phyloP scores from a whole-genome alignment of 2,329 filamentous ascomycete species.

The Leptographium flavum region DNA sequence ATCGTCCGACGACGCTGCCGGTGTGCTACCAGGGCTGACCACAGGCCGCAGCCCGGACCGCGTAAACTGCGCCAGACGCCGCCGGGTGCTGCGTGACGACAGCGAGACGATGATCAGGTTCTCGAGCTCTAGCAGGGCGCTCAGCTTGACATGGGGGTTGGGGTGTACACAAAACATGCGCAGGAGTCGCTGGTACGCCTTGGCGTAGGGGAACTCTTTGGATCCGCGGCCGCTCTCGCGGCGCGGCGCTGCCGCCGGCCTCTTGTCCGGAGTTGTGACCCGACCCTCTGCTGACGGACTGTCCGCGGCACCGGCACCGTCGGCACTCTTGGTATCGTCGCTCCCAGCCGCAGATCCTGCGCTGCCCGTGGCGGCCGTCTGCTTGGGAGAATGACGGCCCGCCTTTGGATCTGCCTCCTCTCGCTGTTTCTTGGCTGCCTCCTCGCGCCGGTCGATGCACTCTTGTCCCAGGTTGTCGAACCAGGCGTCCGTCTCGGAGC shows the following conservation, averaged over 20 bases:
- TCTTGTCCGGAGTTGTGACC: conserved; percentile 23
- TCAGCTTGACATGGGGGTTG: conserved; percentile 76
- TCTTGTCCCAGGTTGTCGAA: conserved; percentile 56
- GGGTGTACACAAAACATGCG: conserved; percentile 80
- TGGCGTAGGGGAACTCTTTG: conserved; percentile 61
- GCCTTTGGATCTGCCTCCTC: conserved; percentile 17
- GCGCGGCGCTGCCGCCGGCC: conserved; percentile 22
- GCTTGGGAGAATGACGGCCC: not conserved
- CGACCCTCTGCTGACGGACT: conserved; percentile 5
- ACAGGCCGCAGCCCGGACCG: conserved; percentile 11
- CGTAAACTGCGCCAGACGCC: conserved; percentile 21
- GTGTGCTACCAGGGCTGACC: not conserved
- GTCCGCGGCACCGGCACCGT: not conserved
- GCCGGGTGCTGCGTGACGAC: conserved; percentile 34
- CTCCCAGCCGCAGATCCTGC: not conserved
- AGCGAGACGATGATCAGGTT: conserved; percentile 67
- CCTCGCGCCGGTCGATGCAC: conserved; percentile 48
- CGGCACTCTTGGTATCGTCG: not conserved
- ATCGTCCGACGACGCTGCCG: not conserved
- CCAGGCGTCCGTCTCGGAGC: conserved; percentile 88
- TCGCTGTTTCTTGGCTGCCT: conserved; percentile 28
- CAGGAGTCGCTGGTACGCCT: conserved; percentile 66
- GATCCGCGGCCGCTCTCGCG: conserved; percentile 12
- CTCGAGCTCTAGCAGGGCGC: conserved; percentile 69
- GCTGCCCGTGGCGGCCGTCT: not conserved